Evolutionary conservation across 2,329 filamentous ascomycete genomes (phyloP).

Genomic region (Bipolaris sorokiniana): DNA sequence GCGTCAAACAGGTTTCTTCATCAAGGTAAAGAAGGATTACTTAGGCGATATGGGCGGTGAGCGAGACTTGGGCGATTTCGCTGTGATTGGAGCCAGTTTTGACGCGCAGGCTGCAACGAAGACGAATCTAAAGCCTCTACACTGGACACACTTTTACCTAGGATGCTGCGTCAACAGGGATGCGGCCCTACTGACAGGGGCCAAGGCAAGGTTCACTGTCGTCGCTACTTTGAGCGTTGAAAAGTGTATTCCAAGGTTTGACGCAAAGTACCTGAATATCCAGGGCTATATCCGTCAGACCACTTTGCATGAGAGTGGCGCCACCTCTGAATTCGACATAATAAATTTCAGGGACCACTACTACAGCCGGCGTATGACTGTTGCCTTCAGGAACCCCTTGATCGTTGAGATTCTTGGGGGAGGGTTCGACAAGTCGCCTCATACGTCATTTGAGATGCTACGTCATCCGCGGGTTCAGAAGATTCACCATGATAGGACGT

Average conservation of each 20-base stretch:
- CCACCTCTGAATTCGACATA: conserved; percentile 32
- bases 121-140: conserved; percentile 60
- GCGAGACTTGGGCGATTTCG: conserved; percentile 70
- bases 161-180: conserved; percentile 76
- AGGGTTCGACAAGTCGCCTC: conserved; percentile 74
- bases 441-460: conserved; percentile 73
- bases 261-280: conserved; percentile 53
- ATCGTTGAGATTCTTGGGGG: conserved; percentile 83
- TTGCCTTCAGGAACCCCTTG: conserved; percentile 71
- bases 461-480: conserved; percentile 79
- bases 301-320: conserved; percentile 27
- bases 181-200: conserved; percentile 59
- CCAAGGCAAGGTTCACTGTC: conserved; percentile 67
- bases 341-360: conserved; percentile 22
- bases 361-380: conserved; percentile 45
- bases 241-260: conserved; percentile 54
- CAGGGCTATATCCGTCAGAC: conserved; percentile 49
- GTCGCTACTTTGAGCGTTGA: conserved; percentile 61
- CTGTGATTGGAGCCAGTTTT: conserved; percentile 76
- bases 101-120: conserved; percentile 67
- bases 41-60: conserved; percentile 78
- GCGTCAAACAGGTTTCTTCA: conserved; percentile 57
- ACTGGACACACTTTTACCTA: conserved; percentile 82
- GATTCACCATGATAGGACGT: conserved; percentile 76
- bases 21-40: conserved; percentile 93